A percentile compares a stretch with the other conserved stretches of the same genome.
phyloP scores from a whole-genome alignment of 345 rosid genomes.

The Gossypium raimondii region DNA sequence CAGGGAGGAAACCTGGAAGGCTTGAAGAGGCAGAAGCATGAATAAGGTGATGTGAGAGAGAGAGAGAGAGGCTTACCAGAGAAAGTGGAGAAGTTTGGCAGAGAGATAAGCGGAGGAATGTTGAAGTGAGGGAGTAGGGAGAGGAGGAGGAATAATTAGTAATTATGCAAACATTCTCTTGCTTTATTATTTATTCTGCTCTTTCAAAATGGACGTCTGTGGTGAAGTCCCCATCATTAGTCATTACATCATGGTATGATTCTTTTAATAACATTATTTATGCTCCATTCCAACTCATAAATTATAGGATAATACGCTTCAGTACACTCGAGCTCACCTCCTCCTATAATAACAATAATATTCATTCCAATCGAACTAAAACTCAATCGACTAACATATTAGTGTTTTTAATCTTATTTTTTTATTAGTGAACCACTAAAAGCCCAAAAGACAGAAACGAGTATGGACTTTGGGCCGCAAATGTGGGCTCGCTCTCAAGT shows the following conservation, averaged over 20 bases:
- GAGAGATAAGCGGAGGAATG: background rate
- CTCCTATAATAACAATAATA: rapidly evolving
- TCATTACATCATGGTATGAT: background rate
- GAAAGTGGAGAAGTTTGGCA: background rate
- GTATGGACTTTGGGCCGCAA: no score
- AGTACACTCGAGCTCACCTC: rapidly evolving
- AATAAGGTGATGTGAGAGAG: no score
- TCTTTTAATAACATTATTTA: no score
- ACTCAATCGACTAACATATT: no score
- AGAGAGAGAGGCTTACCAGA: slow-evolving; percentile 1
- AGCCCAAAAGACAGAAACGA: no score
- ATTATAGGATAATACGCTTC: rapidly evolving
- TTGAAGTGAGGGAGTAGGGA: background rate
- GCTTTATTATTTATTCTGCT: background rate
- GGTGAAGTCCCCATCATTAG: background rate
- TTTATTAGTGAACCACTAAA: no score
- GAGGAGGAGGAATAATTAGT: background rate
- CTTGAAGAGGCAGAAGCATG: background rate
- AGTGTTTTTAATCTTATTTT: no score
- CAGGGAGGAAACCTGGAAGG: background rate
- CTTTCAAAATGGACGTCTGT: background rate
- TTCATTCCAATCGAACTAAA: rapidly evolving
- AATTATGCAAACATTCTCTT: slow-evolving; percentile 10
- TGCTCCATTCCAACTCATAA: rapidly evolving
- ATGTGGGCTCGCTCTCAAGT: no score